Evolutionary conservation across 2,329 filamentous ascomycete species (phyloP).

Genomic region (Fusarium miscanthi): DNA sequence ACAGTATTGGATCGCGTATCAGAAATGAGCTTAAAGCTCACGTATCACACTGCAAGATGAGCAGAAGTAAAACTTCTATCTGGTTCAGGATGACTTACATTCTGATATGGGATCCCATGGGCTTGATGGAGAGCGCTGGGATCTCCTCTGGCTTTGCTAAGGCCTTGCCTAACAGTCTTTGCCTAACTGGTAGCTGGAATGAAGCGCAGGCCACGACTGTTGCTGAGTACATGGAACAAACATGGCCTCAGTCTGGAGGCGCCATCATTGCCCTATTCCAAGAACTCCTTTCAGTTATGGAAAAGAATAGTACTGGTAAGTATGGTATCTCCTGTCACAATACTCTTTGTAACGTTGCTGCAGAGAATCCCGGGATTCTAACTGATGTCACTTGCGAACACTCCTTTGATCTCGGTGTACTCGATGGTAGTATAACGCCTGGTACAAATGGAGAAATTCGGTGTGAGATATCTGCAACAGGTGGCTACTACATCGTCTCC

Average conservation of each 20-base stretch:
- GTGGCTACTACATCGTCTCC: not conserved
- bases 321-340: no score
- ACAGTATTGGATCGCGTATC: not conserved
- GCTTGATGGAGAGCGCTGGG: not conserved
- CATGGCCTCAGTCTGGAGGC: not conserved
- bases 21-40: not conserved
- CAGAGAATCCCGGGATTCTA: no score
- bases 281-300: not conserved
- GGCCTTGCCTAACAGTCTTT: not conserved
- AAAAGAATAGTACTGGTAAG: not conserved
- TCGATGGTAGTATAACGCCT: no score
- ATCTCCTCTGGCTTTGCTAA: not conserved
- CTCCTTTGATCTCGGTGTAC: no score
- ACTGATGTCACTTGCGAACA: no score
- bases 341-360: no score
- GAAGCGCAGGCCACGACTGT: constrained; percentile 1
- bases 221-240: constrained; percentile 5
- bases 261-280: not conserved
- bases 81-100: not conserved
- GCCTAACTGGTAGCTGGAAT: not conserved
- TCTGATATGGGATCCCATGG: not conserved
- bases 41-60: not conserved
- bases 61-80: not conserved
- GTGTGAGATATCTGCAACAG: not conserved
- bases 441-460: no score